Evolutionary conservation across 2,329 filamentous ascomycete genomes (phyloP).

Genomic region (Pseudogymnoascus sp.): DNA sequence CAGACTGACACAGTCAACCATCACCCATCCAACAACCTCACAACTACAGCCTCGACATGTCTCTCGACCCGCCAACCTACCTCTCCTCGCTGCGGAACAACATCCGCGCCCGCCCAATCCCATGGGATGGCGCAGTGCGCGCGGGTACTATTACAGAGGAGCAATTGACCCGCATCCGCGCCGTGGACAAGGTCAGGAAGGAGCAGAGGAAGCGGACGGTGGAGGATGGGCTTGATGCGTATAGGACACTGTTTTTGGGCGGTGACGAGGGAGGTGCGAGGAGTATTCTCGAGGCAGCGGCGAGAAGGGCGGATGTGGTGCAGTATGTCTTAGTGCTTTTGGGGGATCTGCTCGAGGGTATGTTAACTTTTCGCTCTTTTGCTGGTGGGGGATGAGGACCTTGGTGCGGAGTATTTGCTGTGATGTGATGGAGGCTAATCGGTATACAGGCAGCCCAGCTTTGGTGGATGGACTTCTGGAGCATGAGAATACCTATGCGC

Average conservation of each 20-base stretch:
- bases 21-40: not conserved
- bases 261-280: slow-evolving; percentile 56
- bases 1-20: not conserved
- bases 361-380: slow-evolving; percentile 20
- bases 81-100: slow-evolving; percentile 87
- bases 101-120: slow-evolving; percentile 90
- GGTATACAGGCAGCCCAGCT: slow-evolving; percentile 61
- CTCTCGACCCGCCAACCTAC: slow-evolving; percentile 85
- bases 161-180: slow-evolving; percentile 91
- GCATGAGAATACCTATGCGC: slow-evolving; percentile 69
- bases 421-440: not conserved
- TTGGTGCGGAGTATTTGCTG: too few relatives aligned
- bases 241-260: slow-evolving; percentile 73
- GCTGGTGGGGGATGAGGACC: too few relatives aligned
- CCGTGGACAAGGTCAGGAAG: slow-evolving; percentile 91
- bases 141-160: slow-evolving; percentile 89
- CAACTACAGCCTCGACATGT: slow-evolving; percentile 49
- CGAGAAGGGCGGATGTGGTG: slow-evolving; percentile 81
- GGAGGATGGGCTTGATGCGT: slow-evolving; percentile 71
- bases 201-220: slow-evolving; percentile 81
- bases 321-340: slow-evolving; percentile 92
- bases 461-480: slow-evolving; percentile 71
- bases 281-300: slow-evolving; percentile 74
- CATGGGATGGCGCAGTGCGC: slow-evolving; percentile 93
- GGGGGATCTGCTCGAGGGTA: slow-evolving; percentile 81